A percentile compares a stretch with the other conserved stretches of the same genome.
phyloP scores from a whole-genome alignment of 1,139 yeast species.

The Debaryomyces singareniensis region DNA sequence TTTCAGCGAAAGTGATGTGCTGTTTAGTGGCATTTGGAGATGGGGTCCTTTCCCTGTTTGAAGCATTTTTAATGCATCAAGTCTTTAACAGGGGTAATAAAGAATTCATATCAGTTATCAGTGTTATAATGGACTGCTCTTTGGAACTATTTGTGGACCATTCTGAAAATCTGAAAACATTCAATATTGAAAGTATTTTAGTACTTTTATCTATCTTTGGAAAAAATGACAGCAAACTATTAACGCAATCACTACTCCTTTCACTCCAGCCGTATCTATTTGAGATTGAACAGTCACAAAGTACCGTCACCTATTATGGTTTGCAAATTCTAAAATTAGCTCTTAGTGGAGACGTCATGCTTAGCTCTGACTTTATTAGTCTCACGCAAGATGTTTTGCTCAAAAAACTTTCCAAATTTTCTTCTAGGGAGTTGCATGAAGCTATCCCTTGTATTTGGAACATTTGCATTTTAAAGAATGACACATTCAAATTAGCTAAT shows the following conservation, averaged over 20 bases:
- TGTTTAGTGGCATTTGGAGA: constrained; percentile 27
- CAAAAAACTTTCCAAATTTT: constrained; percentile 51
- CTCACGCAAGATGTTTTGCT: constrained; percentile 50
- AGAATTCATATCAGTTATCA: constrained; percentile 9
- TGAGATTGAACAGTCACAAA: constrained; percentile 35
- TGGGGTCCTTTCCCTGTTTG: constrained; percentile 34
- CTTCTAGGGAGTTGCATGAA: constrained; percentile 51
- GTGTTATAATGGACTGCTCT: constrained; percentile 16
- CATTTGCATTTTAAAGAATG: constrained; percentile 40
- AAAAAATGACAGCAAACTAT: constrained; percentile 41
- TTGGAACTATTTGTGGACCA: constrained; percentile 23
- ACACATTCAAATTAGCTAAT: constrained; percentile 44
- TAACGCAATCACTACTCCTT: constrained; percentile 60
- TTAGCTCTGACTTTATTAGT: constrained; percentile 45
- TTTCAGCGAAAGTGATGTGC: constrained; percentile 21
- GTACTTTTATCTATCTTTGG: constrained; percentile 50
- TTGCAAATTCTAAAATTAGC: constrained; percentile 49
- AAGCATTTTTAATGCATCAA: constrained; percentile 34
- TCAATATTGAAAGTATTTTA: constrained; percentile 27
- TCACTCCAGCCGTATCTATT: constrained; percentile 55
- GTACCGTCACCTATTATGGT: constrained; percentile 36
- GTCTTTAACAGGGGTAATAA: constrained; percentile 22
- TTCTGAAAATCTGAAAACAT: constrained; percentile 10
- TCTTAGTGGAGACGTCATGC: constrained; percentile 34
- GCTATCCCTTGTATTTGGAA: constrained; percentile 67